Conservation (phyloP, 441 rosid species). For the Mallotus repandus region DNA sequence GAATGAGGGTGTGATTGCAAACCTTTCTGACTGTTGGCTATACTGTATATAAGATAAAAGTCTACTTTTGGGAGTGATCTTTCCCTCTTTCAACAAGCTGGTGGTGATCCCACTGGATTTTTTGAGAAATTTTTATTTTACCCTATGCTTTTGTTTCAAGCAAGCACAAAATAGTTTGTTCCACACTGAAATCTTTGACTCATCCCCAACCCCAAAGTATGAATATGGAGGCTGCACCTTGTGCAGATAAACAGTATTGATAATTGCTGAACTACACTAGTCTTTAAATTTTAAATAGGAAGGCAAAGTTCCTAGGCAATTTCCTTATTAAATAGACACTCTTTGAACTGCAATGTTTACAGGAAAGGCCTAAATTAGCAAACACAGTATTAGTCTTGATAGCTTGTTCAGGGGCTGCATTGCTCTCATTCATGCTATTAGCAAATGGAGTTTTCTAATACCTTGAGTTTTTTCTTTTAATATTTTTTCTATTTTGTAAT, state of each 20-base stretch:
- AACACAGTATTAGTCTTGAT: neutral
- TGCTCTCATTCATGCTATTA: neutral
- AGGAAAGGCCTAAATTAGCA: neutral
- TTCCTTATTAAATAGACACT: neutral
- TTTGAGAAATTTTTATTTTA: neutral
- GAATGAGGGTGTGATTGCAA: too few species aligned
- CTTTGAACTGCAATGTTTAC: neutral
- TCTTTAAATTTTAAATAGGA: neutral
- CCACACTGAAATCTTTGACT: too few species aligned
- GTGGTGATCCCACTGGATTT: too few species aligned
- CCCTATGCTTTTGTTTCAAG: neutral
- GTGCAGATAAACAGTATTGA: neutral
- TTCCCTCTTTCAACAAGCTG: too few species aligned
- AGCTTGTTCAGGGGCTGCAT: neutral
- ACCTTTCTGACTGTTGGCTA: too few species aligned
- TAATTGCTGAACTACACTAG: neutral
- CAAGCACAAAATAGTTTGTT: too few species aligned
- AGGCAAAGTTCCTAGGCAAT: neutral
- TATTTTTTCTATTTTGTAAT: neutral
- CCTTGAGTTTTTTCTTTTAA: slow-evolving; percentile 3
- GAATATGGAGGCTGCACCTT: neutral
- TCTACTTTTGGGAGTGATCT: too few species aligned
- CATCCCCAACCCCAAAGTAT: neutral
- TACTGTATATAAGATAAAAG: too few species aligned
- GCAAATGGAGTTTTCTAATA: neutral